Percentiles rank a stretch among this genome's conserved stretches.
Evolutionary conservation across 192 early-diverging fungal genomes (phyloP).

Genomic region (Chytriomyces sp.): DNA sequence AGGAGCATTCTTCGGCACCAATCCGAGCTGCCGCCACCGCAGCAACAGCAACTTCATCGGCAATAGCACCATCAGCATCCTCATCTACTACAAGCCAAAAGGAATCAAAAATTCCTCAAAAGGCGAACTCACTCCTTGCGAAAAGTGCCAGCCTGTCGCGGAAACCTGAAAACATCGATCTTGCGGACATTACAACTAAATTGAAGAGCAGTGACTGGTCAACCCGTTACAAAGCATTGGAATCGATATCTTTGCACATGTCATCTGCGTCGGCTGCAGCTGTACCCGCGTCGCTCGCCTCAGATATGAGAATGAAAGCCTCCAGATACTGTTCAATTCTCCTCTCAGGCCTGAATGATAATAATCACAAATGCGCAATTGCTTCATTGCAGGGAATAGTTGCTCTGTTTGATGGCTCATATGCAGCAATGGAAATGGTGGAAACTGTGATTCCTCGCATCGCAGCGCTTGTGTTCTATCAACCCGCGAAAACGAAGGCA

Average conservation of each 20-base stretch:
- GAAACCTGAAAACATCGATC: neutral
- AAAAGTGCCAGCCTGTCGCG: no score
- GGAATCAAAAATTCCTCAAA: neutral
- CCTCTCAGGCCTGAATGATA: constrained; percentile 26
- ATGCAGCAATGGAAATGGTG: constrained; percentile 17
- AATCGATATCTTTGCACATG: constrained; percentile 15
- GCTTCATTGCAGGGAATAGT: constrained; percentile 4
- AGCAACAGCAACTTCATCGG: no score
- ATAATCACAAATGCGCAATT: constrained; percentile 23
- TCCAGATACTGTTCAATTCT: constrained; percentile 16
- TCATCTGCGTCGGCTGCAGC: neutral
- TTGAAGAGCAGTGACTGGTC: constrained; percentile 39
- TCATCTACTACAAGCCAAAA: neutral
- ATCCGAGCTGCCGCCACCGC: no score
- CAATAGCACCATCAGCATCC: neutral
- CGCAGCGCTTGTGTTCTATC: constrained; percentile 24
- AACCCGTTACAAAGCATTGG: constrained; percentile 19
- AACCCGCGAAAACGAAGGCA: constrained; percentile 22
- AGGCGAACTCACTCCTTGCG: no score
- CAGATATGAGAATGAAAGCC: constrained; percentile 16
- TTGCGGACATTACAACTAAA: neutral
- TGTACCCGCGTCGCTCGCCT: neutral
- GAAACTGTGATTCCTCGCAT: constrained; percentile 31
- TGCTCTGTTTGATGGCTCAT: constrained; percentile 6
- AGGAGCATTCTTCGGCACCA: neutral